Percentiles rank a stretch among this genome's conserved stretches.
These are phyloP conservation scores for Monilinia laxa DNA, from an alignment of 2,329 filamentous ascomycete species.

Conservation along the genomic window DNA sequence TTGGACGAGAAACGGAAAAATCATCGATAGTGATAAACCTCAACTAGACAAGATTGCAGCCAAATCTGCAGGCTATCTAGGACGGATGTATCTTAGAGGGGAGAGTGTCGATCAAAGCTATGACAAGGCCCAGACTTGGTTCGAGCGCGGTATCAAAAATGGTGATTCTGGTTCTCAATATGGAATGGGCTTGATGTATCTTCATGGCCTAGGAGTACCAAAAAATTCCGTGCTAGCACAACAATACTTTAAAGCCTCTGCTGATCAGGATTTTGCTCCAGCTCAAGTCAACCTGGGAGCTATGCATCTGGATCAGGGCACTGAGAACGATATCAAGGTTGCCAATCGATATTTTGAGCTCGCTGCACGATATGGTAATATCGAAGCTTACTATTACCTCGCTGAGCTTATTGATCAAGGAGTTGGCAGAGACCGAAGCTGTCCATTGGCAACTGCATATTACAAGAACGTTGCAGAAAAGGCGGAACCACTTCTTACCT, in stretches of 20 bases:
- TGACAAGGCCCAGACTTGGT: constrained; percentile 65
- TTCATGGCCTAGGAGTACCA: constrained; percentile 64
- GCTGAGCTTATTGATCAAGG: constrained; percentile 67
- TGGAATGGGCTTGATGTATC: constrained; percentile 67
- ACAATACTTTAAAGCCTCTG: constrained; percentile 63
- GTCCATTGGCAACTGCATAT: constrained; percentile 64
- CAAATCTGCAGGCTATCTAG: constrained; percentile 69
- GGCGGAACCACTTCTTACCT: constrained; percentile 56
- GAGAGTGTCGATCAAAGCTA: constrained; percentile 68
- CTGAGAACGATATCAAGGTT: constrained; percentile 43
- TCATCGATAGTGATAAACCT: constrained; percentile 54
- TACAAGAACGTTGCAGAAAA: constrained; percentile 63
- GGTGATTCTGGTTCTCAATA: constrained; percentile 69
- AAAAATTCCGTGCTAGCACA: constrained; percentile 61
- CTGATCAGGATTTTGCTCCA: constrained; percentile 65
- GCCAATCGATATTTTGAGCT: constrained; percentile 70
- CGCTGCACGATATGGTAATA: constrained; percentile 65
- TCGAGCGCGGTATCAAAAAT: constrained; percentile 60
- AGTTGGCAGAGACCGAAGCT: constrained; percentile 64
- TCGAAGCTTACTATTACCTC: constrained; percentile 72
- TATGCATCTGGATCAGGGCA: constrained; percentile 68
- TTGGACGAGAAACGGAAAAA: constrained; percentile 64
- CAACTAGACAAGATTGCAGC: constrained; percentile 63
- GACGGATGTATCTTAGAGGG: constrained; percentile 69
- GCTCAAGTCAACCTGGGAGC: constrained; percentile 67